Percentiles rank a stretch among this genome's conserved stretches.
Evolutionary conservation across 2,329 filamentous ascomycete genomes (phyloP).

Genomic region (Fusarium metavorans): DNA sequence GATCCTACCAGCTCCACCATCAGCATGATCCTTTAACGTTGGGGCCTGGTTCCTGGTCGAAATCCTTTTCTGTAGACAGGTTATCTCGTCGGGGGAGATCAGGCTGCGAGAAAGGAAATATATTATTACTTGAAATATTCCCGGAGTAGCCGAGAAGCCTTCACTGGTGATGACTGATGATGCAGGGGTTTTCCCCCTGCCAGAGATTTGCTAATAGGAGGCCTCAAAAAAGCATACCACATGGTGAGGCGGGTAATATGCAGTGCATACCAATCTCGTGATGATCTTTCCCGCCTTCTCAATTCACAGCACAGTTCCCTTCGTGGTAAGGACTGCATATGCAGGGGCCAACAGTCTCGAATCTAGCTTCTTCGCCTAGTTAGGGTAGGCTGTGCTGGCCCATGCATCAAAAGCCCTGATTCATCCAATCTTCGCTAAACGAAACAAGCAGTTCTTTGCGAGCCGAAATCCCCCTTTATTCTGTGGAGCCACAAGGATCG

Average conservation of each 20-base stretch:
- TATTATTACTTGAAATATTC: background rate
- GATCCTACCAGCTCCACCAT: background rate
- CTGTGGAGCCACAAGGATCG: no score
- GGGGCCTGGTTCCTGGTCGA: background rate
- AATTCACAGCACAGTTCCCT: background rate
- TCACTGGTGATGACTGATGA: background rate
- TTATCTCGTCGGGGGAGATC: background rate
- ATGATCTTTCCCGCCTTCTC: background rate
- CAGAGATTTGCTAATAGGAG: background rate
- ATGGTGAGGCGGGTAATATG: background rate
- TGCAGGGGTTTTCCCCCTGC: background rate
- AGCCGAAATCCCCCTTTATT: no score
- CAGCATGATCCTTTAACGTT: background rate
- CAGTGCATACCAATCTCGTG: background rate
- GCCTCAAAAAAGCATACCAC: background rate
- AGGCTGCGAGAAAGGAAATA: background rate
- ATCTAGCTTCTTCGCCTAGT: background rate
- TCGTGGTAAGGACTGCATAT: background rate
- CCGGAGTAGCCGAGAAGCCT: background rate
- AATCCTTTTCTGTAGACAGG: background rate
- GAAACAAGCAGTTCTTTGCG: background rate
- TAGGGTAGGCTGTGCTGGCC: background rate
- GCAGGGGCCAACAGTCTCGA: background rate
- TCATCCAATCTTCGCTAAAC: background rate
- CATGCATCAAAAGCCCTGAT: background rate